Evolutionary conservation across 2,329 filamentous ascomycete genomes (phyloP), one percentile per base, ranked within the genome.

Genomic region (Ceratocystis alfenasii): DNA sequence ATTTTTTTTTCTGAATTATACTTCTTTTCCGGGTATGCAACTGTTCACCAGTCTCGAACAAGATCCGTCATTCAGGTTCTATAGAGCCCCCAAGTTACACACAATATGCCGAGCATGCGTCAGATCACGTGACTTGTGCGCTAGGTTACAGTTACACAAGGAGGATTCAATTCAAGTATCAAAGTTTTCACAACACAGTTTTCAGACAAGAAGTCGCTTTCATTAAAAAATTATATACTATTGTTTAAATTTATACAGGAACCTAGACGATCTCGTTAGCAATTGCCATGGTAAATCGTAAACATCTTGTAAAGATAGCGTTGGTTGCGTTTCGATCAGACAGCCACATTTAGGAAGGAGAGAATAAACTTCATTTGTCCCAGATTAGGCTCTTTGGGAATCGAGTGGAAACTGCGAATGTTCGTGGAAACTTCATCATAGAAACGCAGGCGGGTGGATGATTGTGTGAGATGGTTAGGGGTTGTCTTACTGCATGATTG

Each of bases 341-440:
- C 86, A 88, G 88, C 86, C 85, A 67, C 66, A 50, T 67, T 67
- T 59, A 44, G 53, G 44, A 88, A 88, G 84, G 85, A 88, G 87
- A 85, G 73, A 74, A 78, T 75, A 65, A 75, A 85, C 81, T 81
- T 88, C 86, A 88, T 86, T 73, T 86, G 78, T 81, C 82, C 81
- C 81, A 77, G 76, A 78, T 78, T 81, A 84, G 84, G 84, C 85
- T 87, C 84, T 75, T 75, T 77, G 81, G 81, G 82, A 81, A 85
- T 88, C 85, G 80, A 88, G 87, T 89, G 87, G 85, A 90, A 90
- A 90, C 87, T 90, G 87, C 87, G 87, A 91, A 90, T 89, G 80
- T 83, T 79, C 80, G 76, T 83, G 85, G 80, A 82, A 82, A 76
- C 86, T 88, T 88, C 85, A 88, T 89, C 86, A 88, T 85, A 67